These are phyloP conservation scores for Capsicum chinense DNA, from an alignment of 257 asterid genomes.

Conservation along the genomic window DNA sequence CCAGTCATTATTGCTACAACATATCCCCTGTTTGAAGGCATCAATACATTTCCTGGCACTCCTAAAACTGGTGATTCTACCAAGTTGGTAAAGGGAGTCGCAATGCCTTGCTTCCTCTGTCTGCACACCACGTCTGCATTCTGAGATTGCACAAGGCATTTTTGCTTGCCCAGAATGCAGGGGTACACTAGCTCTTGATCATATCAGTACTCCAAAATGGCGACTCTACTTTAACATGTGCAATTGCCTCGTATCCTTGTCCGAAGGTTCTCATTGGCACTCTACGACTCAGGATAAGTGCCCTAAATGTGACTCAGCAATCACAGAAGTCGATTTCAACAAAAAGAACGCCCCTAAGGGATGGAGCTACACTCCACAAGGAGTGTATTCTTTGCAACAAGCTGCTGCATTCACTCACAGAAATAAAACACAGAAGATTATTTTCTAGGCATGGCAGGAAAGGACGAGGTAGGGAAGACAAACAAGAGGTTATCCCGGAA, in stretches of 20 bases:
- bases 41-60: slow-evolving; percentile 62
- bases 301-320: slow-evolving; percentile 79
- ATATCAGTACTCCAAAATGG: slow-evolving; percentile 89
- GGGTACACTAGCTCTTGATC: slow-evolving; percentile 88
- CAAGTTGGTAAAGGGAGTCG: slow-evolving; percentile 76
- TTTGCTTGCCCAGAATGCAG: slow-evolving; percentile 95
- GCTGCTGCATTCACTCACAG: slow-evolving; percentile 77
- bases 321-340: slow-evolving; percentile 85
- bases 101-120: slow-evolving; percentile 95
- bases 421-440: slow-evolving; percentile 82
- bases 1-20: slow-evolving; percentile 76
- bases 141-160: slow-evolving; percentile 81
- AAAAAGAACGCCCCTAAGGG: slow-evolving; percentile 85
- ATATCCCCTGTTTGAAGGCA: slow-evolving; percentile 83
- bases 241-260: slow-evolving; percentile 82
- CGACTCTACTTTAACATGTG: slow-evolving; percentile 84
- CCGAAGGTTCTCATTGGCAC: slow-evolving; percentile 87
- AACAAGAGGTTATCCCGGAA: slow-evolving; percentile 47
- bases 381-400: slow-evolving; percentile 91
- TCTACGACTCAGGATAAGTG: slow-evolving; percentile 71
- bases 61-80: slow-evolving; percentile 52
- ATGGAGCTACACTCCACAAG: slow-evolving; percentile 67
- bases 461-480: slow-evolving; percentile 77
- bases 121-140: slow-evolving; percentile 92
- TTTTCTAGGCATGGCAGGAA: slow-evolving; percentile 54